Conservation (phyloP, 225 moss, liverwort and hornwort species). For the Takakia lepidozioides region DNA sequence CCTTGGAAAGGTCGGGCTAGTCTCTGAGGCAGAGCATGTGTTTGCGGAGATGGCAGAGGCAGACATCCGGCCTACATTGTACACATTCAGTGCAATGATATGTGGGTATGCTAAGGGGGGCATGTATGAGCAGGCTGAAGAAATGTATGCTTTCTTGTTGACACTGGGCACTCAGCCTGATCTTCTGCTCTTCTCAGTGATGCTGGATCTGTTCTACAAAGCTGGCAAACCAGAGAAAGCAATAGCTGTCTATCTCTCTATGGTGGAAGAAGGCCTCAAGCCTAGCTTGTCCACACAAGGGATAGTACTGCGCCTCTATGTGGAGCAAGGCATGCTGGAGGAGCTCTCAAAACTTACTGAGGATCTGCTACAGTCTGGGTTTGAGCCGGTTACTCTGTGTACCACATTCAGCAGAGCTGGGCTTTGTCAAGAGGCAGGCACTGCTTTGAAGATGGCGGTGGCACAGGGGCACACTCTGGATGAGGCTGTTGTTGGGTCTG, state of each 20-base stretch:
- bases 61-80: conserved; percentile 26
- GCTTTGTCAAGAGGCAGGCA: conserved; percentile 24
- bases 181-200: conserved; percentile 29
- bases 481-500: conserved; percentile 6
- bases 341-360: conserved; percentile 23
- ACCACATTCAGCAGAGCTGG: conserved; percentile 22
- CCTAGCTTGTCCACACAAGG: conserved; percentile 26
- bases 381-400: conserved; percentile 24
- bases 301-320: conserved; percentile 20
- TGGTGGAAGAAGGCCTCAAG: conserved; percentile 21
- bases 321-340: conserved; percentile 20
- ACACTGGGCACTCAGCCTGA: conserved; percentile 24
- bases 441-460: conserved; percentile 15
- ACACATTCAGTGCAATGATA: conserved; percentile 36
- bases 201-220: conserved; percentile 40
- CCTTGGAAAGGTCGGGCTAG: conserved; percentile 34
- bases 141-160: conserved; percentile 23
- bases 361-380: conserved; percentile 23
- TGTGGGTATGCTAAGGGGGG: conserved; percentile 34
- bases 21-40: conserved; percentile 33
- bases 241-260: conserved; percentile 19
- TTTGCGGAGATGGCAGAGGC: conserved; percentile 28
- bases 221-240: conserved; percentile 17
- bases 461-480: conserved; percentile 10
- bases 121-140: conserved; percentile 24